Conservation (phyloP, 768 basidiomycete species). For the Glaciozyma martinii region DNA sequence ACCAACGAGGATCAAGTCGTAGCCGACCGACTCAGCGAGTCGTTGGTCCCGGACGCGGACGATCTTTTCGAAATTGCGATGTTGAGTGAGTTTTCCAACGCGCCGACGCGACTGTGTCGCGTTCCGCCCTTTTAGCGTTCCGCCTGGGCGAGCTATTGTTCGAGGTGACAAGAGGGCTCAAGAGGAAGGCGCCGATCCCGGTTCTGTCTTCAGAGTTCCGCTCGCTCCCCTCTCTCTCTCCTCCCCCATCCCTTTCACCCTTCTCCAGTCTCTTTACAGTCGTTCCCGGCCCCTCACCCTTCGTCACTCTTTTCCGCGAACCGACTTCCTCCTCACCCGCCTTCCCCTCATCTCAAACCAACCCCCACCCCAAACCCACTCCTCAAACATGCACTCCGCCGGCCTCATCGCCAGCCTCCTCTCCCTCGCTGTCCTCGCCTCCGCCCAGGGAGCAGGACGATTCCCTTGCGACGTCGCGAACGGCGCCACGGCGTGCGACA, state of each 20-base stretch:
- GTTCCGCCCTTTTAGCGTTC: too few species aligned
- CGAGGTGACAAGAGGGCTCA: too few species aligned
- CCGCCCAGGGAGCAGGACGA: neutral
- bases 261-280: neutral
- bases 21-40: too few species aligned
- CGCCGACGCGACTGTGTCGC: too few species aligned
- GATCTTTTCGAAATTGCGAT: too few species aligned
- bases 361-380: neutral
- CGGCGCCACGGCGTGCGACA: neutral
- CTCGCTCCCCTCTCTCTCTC: neutral
- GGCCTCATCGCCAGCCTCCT: neutral
- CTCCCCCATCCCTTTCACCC: neutral
- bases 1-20: too few species aligned
- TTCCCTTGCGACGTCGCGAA: neutral
- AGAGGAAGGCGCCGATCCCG: too few species aligned
- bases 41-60: too few species aligned
- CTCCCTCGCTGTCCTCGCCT: neutral
- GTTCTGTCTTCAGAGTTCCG: neutral
- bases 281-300: too few species aligned
- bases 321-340: neutral
- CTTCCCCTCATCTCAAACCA: neutral
- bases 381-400: neutral
- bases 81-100: too few species aligned
- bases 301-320: too few species aligned
- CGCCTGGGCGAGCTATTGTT: too few species aligned